Evolutionary conservation across 768 basidiomycete genomes (phyloP).

Genomic region (Dacryopinax primogenitus): DNA sequence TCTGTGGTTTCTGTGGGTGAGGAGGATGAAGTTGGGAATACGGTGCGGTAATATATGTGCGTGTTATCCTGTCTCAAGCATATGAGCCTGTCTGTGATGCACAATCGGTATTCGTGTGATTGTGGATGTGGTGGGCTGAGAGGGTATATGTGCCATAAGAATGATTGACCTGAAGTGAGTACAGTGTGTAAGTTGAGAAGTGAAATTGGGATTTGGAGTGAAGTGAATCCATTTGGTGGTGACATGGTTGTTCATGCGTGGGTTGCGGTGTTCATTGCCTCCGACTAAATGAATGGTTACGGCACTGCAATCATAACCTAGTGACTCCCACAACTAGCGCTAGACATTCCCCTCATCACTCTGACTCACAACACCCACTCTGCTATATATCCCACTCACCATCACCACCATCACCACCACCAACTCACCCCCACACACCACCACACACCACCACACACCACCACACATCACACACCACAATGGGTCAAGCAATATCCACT

Average conservation of each 20-base stretch:
- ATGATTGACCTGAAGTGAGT: slow-evolving; percentile 72
- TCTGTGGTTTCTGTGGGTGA: slow-evolving; percentile 20
- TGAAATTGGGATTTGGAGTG: slow-evolving; percentile 45
- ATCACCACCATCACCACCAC: neutral
- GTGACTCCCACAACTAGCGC: no score
- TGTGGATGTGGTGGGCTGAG: slow-evolving; percentile 22
- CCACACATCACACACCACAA: neutral
- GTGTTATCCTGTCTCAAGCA: slow-evolving; percentile 61
- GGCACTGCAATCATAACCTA: no score
- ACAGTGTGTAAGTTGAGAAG: slow-evolving; percentile 71
- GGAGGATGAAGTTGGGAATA: slow-evolving; percentile 39
- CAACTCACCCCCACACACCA: neutral
- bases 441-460: neutral
- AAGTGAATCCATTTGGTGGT: slow-evolving; percentile 38
- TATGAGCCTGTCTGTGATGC: slow-evolving; percentile 68
- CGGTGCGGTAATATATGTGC: slow-evolving; percentile 54
- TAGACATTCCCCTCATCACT: neutral
- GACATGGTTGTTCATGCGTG: slow-evolving; percentile 13
- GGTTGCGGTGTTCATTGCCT: no score
- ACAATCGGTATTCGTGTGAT: slow-evolving; percentile 63
- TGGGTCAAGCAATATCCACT: neutral
- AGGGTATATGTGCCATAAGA: slow-evolving; percentile 59
- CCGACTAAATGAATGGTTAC: no score
- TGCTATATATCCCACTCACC: neutral
- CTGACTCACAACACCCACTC: neutral